Percentiles rank a stretch among this genome's conserved stretches.
These are phyloP conservation scores for Mycena latifolia DNA, from an alignment of 768 basidiomycete genomes.

Conservation along the genomic window DNA sequence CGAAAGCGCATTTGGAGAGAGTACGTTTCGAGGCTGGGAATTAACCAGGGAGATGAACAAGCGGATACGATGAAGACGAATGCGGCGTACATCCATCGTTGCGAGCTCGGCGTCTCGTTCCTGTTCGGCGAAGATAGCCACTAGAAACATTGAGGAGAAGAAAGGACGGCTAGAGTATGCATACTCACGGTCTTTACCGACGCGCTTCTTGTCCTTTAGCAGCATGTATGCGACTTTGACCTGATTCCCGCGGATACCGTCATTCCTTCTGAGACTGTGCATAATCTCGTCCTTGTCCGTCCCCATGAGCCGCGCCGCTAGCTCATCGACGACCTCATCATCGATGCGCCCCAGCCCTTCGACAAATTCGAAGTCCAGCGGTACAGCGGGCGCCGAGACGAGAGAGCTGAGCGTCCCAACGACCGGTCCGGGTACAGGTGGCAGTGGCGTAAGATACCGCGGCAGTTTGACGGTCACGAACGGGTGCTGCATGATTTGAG, in stretches of 20 bases:
- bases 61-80: slow-evolving; percentile 16
- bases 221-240: slow-evolving; percentile 98
- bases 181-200: slow-evolving; percentile 85
- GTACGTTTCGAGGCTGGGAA: slow-evolving; percentile 73
- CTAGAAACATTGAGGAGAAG: slow-evolving; percentile 46
- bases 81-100: slow-evolving; percentile 79
- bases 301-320: slow-evolving; percentile 77
- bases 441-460: slow-evolving; percentile 87
- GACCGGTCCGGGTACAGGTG: slow-evolving; percentile 81
- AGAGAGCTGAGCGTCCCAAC: slow-evolving; percentile 80
- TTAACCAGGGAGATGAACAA: slow-evolving; percentile 19
- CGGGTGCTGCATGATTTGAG: slow-evolving; percentile 90
- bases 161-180: neutral
- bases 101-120: slow-evolving; percentile 87
- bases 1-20: slow-evolving; percentile 77
- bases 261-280: slow-evolving; percentile 86
- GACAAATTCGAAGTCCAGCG: slow-evolving; percentile 87
- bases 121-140: slow-evolving; percentile 85
- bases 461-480: slow-evolving; percentile 92
- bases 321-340: slow-evolving; percentile 89
- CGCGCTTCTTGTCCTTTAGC: slow-evolving; percentile 86
- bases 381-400: slow-evolving; percentile 72
- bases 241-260: slow-evolving; percentile 89
- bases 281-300: slow-evolving; percentile 89
- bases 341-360: slow-evolving; percentile 94